Evolutionary conservation across 2,329 filamentous ascomycete genomes (phyloP).

Genomic region (Pyricularia sp.): DNA sequence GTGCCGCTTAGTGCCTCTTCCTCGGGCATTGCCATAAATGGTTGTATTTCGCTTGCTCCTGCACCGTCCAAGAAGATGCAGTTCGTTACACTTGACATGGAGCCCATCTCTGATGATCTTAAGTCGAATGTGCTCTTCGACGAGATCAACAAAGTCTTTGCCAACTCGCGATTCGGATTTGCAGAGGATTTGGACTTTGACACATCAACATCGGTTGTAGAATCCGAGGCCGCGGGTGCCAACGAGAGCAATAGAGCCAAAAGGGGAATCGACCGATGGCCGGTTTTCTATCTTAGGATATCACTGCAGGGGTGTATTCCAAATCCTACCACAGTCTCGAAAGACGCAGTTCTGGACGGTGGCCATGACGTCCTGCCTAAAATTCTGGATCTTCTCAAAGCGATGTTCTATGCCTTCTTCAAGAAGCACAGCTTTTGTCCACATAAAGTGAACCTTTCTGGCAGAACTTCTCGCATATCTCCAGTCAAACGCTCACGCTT

Average conservation of each 20-base stretch:
- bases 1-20: constrained; percentile 56
- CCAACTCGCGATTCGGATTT: constrained; percentile 61
- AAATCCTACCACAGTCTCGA: constrained; percentile 12
- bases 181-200: constrained; percentile 28
- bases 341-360: constrained; percentile 29
- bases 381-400: constrained; percentile 51
- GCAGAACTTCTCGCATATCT: constrained; percentile 7
- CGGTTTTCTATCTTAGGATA: constrained; percentile 77
- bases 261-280: constrained; percentile 68
- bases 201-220: not conserved
- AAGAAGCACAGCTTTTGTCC: constrained; percentile 58
- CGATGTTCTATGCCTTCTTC: constrained; percentile 62
- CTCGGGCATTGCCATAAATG: constrained; percentile 47
- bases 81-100: constrained; percentile 68
- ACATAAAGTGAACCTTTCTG: constrained; percentile 11
- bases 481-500: constrained; percentile 10
- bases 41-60: constrained; percentile 58
- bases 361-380: constrained; percentile 35
- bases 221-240: not conserved
- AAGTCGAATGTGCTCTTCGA: constrained; percentile 58
- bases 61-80: constrained; percentile 60
- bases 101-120: constrained; percentile 43
- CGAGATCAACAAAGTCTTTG: constrained; percentile 66
- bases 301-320: constrained; percentile 17
- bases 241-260: constrained; percentile 26